Conservation (phyloP, 192 early-diverging fungal genomes). For the Entophlyctis helioformis region DNA sequence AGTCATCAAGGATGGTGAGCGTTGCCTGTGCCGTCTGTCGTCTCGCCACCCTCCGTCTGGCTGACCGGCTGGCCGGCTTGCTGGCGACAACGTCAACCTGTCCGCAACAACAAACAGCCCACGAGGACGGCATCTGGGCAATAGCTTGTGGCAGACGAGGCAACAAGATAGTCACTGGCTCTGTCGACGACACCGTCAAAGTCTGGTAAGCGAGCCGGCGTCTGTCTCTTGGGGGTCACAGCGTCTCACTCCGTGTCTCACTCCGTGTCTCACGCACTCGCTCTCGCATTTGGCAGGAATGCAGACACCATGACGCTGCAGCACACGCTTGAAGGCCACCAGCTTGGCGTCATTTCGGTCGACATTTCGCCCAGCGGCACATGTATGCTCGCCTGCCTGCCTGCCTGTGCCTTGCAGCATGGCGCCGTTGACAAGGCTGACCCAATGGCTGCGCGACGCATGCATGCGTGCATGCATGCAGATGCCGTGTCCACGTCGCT, state of each 20-base stretch:
- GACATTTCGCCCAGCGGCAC: slow-evolving; percentile 46
- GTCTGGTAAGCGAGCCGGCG: slow-evolving; percentile 46
- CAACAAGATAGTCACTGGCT: slow-evolving; percentile 61
- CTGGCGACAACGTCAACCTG: no score
- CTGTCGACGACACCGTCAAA: slow-evolving; percentile 67
- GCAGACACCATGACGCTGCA: slow-evolving; percentile 38
- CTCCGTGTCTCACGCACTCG: not conserved
- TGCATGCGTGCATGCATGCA: no score
- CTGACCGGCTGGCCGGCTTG: no score
- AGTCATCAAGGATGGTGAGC: no score
- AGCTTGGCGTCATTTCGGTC: slow-evolving; percentile 66
- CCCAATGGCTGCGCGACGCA: no score
- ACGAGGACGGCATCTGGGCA: slow-evolving; percentile 73
- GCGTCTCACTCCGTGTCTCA: not conserved
- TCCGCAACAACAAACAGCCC: no score
- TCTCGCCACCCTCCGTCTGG: no score
- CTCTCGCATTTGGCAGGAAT: slow-evolving; percentile 29
- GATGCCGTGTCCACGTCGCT: slow-evolving; percentile 62
- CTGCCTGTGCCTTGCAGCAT: no score
- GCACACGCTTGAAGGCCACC: slow-evolving; percentile 58
- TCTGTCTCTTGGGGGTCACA: no score
- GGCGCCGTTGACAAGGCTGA: no score
- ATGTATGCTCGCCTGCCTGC: slow-evolving; percentile 9
- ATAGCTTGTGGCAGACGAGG: slow-evolving; percentile 61
- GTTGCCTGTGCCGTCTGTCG: no score